phyloP scores from a whole-genome alignment of 2,329 filamentous ascomycete species.

The Exutisphaerella laricina region DNA sequence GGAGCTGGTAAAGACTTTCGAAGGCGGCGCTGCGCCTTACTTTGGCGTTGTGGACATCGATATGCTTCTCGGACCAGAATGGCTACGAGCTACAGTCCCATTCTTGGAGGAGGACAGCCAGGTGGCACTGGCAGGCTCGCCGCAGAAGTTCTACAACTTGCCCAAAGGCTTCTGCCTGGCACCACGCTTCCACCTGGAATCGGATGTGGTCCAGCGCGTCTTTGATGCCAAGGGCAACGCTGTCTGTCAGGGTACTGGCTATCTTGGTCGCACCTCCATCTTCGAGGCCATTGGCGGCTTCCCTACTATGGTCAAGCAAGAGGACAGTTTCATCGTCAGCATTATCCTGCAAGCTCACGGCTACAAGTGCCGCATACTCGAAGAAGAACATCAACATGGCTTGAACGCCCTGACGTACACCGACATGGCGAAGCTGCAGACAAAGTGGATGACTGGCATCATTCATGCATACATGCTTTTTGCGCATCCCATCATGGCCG shows the following conservation, averaged over 20 bases:
- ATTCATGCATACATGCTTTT: slow-evolving; percentile 17
- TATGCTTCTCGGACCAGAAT: slow-evolving; percentile 14
- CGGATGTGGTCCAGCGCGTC: slow-evolving; percentile 15
- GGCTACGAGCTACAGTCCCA: slow-evolving; percentile 12
- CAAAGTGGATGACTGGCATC: slow-evolving; percentile 19
- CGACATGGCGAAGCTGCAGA: slow-evolving; percentile 18
- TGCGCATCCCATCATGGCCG: slow-evolving; percentile 10
- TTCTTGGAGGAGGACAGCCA: slow-evolving; percentile 14
- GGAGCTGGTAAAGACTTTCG: slow-evolving; percentile 18
- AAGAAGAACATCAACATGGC: slow-evolving; percentile 18
- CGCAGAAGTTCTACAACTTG: slow-evolving; percentile 19
- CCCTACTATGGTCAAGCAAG: slow-evolving; percentile 18
- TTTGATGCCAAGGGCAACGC: slow-evolving; percentile 16
- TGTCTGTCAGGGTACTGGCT: slow-evolving; percentile 18
- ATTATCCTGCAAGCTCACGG: slow-evolving; percentile 17
- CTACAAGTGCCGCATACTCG: slow-evolving; percentile 10
- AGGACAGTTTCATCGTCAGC: slow-evolving; percentile 18
- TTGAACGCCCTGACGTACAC: slow-evolving; percentile 16
- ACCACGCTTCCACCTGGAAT: slow-evolving; percentile 15
- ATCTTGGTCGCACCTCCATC: slow-evolving; percentile 9
- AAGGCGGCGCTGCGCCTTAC: slow-evolving; percentile 21
- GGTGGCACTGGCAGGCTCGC: slow-evolving; percentile 15
- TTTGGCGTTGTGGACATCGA: slow-evolving; percentile 17
- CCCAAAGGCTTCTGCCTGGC: slow-evolving; percentile 16
- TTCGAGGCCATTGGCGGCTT: slow-evolving; percentile 16